Evolutionary conservation across 805 yeast species (phyloP).

Genomic region (Lipomyces spencermartinsiae): DNA sequence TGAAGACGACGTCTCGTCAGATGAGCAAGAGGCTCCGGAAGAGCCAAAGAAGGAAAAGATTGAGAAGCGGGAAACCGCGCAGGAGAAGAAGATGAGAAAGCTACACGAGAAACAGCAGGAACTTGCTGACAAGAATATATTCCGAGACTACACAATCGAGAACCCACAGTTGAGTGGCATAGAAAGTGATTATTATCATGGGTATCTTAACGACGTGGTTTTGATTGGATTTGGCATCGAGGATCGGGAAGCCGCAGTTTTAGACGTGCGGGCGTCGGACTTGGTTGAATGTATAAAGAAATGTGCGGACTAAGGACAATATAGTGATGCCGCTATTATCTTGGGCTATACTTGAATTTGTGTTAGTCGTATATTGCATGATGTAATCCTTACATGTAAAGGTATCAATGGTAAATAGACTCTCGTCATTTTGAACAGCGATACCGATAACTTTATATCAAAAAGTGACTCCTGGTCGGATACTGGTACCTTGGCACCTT

Average conservation of each 20-base stretch:
- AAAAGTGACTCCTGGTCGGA: background rate
- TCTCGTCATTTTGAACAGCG: background rate
- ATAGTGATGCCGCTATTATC: background rate
- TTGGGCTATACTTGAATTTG: background rate
- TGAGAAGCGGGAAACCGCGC: conserved; percentile 19
- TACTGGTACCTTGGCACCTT: background rate
- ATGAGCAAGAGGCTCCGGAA: conserved; percentile 9
- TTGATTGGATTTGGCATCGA: conserved; percentile 36
- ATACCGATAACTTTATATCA: background rate
- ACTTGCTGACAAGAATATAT: conserved; percentile 5
- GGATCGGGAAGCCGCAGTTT: conserved; percentile 33
- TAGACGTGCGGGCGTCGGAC: conserved; percentile 35
- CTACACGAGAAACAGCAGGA: conserved; percentile 13
- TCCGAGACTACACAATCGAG: conserved; percentile 12
- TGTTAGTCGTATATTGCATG: background rate
- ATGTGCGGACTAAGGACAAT: conserved; percentile 18
- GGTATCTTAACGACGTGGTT: conserved; percentile 35
- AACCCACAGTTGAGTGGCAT: conserved; percentile 30
- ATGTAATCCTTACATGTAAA: background rate
- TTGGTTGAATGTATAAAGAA: conserved; percentile 31
- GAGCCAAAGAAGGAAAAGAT: conserved; percentile 22
- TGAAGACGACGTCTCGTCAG: background rate
- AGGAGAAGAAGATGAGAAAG: conserved; percentile 18
- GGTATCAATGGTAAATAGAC: background rate
- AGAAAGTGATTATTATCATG: conserved; percentile 36